Evolutionary conservation across 2,329 filamentous ascomycete species (phyloP), one percentile per base, ranked within the genome.

Genomic region (Ophiostoma australiae): DNA sequence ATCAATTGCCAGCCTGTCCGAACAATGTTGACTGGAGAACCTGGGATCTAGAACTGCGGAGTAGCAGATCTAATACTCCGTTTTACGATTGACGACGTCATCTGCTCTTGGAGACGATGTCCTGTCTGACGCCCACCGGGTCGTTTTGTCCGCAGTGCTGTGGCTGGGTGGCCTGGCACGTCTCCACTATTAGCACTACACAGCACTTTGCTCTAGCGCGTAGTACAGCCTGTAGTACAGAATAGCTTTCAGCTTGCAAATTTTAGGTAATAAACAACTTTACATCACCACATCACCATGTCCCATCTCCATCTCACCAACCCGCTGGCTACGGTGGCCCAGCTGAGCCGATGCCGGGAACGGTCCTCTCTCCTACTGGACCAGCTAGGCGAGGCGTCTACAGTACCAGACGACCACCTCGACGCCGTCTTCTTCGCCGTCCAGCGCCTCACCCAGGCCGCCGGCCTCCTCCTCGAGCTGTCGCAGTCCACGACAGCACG

Each of bases 401-500:
- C 83, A 76, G 79, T 94, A 2, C 90, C 91, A 0, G 80, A 81
- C 41, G 89, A 92, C 74, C 82, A 94, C 17, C 90, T 92, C 78
- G 89, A 91, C 77, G 86, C 87, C 73, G 83, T 94, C 73, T 89
- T 90, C 76, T 90, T 89, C 78, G 85, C 89, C 70, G 89, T 90
- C 48, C 89, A 91, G 77, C 86, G 87, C 75, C 85, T 94, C 63
- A 92, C 90, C 3, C 92, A 95, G 80, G 88, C 90, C 31, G 91
- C 91, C 13, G 92, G 92, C 39, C 85, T 96, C 69, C 86, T 98
- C 23, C 85, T 99, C 3, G 88, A 92, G 67, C 84, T 98, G 55
- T 91, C 93, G 7, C 93, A 97, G 78, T 92, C 93, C 75, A 88
- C 92, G 55, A 92, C 95, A 55, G 91, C 93, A 4, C 91, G 93